Evolutionary conservation across 352 stramenopile species (phyloP).

Genomic region (Phytophthora sp.): DNA sequence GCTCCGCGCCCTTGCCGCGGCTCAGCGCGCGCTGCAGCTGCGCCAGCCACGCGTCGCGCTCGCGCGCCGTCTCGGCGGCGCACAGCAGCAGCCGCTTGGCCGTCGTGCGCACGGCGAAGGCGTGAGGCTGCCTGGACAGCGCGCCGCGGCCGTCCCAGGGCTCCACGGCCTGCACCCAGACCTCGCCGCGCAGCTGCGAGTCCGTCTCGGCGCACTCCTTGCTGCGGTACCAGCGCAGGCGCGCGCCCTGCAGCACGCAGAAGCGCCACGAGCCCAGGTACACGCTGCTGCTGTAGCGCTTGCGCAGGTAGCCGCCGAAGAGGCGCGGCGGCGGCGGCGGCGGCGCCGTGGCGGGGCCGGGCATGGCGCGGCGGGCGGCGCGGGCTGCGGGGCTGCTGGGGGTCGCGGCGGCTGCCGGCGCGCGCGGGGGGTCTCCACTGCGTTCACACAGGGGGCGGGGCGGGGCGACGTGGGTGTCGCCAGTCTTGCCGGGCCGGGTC

Average conservation of each 20-base stretch:
- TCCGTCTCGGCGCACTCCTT: constrained; percentile 55
- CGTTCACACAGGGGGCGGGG: too few species aligned
- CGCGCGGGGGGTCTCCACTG: too few species aligned
- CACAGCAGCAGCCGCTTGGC: constrained; percentile 68
- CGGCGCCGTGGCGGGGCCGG: background rate
- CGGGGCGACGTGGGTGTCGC: too few species aligned
- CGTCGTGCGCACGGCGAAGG: constrained; percentile 69
- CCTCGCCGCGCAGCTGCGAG: constrained; percentile 59
- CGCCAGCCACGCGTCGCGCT: constrained; percentile 60
- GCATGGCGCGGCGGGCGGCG: too few species aligned
- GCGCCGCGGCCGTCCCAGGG: constrained; percentile 62
- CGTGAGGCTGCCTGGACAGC: constrained; percentile 56
- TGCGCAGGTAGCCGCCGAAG: constrained; percentile 68
- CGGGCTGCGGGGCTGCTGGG: too few species aligned
- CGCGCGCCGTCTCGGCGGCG: constrained; percentile 42
- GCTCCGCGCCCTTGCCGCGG: constrained; percentile 31
- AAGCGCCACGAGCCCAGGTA: constrained; percentile 85
- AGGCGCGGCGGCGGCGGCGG: constrained; percentile 5
- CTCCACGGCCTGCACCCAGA: constrained; percentile 65
- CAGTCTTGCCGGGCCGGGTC: too few species aligned
- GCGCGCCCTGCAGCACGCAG: constrained; percentile 66
- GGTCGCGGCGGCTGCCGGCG: too few species aligned
- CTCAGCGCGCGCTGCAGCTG: constrained; percentile 32
- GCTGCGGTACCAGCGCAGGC: constrained; percentile 73
- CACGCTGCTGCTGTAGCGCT: constrained; percentile 65